Conservation (phyloP, 495 filamentous ascomycete species). For the Rusavskia elegans region DNA sequence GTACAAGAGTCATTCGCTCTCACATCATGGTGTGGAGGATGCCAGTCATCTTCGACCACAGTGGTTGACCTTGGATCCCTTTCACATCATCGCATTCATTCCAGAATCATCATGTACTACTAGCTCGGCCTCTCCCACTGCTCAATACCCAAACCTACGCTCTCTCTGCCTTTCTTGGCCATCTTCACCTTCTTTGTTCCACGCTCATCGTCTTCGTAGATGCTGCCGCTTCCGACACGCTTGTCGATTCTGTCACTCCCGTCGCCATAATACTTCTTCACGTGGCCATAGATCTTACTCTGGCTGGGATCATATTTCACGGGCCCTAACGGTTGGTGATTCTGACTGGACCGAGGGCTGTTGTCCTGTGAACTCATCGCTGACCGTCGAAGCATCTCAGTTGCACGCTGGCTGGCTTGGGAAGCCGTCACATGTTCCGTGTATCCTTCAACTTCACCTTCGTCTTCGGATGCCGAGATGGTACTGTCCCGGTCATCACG, state of each 20-base stretch:
- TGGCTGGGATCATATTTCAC: slow-evolving; percentile 30
- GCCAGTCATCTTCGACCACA: no score
- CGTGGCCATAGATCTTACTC: slow-evolving; percentile 50
- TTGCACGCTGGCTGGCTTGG: slow-evolving; percentile 32
- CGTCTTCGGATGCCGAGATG: slow-evolving; percentile 67
- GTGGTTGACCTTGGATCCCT: no score
- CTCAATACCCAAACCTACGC: slow-evolving; percentile 50
- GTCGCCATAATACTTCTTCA: slow-evolving; percentile 40
- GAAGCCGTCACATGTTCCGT: slow-evolving; percentile 35
- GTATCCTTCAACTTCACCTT: slow-evolving; percentile 36
- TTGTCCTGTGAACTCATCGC: slow-evolving; percentile 14
- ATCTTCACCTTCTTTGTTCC: slow-evolving; percentile 45
- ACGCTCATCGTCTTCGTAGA: slow-evolving; percentile 22
- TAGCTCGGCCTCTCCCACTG: slow-evolving; percentile 14
- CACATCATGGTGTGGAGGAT: no score
- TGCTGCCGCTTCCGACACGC: slow-evolving; percentile 38
- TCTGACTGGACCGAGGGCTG: slow-evolving; percentile 14
- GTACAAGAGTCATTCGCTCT: no score
- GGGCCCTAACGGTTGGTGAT: slow-evolving; percentile 13
- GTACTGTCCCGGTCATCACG: slow-evolving; percentile 71
- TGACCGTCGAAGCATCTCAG: slow-evolving; percentile 33
- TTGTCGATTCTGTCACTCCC: slow-evolving; percentile 30
- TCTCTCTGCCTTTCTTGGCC: slow-evolving; percentile 21
- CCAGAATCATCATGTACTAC: background rate
- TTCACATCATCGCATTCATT: no score